These are phyloP conservation scores for Neopestalotiopsis sp. DNA, from an alignment of 2,329 filamentous ascomycete genomes.

Conservation along the genomic window DNA sequence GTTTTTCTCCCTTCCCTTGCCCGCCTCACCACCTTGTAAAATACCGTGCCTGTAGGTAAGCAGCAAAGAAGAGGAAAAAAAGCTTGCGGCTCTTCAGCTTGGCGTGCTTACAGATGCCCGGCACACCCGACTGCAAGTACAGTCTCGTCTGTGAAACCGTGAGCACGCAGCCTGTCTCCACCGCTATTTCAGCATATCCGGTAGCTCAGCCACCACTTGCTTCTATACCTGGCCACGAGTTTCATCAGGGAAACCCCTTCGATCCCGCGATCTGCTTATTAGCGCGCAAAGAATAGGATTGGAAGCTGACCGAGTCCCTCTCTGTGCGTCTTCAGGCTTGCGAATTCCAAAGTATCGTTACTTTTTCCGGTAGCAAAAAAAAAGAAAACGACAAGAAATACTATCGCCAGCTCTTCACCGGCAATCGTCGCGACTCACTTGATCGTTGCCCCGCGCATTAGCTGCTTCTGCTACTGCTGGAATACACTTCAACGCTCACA, in stretches of 20 bases:
- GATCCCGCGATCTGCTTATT: not conserved
- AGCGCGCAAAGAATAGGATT: conserved; percentile 9
- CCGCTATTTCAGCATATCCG: not conserved
- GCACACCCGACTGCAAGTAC: conserved; percentile 1
- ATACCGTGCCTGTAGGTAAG: not conserved
- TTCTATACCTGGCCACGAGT: conserved; percentile 11
- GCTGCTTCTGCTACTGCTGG: not conserved
- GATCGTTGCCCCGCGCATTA: not conserved
- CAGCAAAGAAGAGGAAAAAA: not conserved
- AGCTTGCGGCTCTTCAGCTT: conserved; percentile 19
- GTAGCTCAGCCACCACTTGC: conserved; percentile 7
- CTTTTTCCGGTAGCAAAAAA: not conserved
- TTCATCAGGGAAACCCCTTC: not conserved
- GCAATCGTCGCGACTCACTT: not conserved
- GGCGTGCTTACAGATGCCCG: conserved; percentile 7
- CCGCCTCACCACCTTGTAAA: not conserved
- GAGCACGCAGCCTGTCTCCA: conserved; percentile 9
- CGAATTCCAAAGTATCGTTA: not conserved
- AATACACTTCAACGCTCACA: not conserved
- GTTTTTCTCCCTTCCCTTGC: not conserved
- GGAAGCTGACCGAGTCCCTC: conserved; percentile 1
- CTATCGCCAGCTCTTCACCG: not conserved
- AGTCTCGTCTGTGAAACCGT: conserved; percentile 6
- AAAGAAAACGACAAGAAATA: not conserved
- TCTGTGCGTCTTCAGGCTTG: not conserved